Evolutionary conservation across 768 basidiomycete species (phyloP).

Genomic region (Leccinum obscurum): DNA sequence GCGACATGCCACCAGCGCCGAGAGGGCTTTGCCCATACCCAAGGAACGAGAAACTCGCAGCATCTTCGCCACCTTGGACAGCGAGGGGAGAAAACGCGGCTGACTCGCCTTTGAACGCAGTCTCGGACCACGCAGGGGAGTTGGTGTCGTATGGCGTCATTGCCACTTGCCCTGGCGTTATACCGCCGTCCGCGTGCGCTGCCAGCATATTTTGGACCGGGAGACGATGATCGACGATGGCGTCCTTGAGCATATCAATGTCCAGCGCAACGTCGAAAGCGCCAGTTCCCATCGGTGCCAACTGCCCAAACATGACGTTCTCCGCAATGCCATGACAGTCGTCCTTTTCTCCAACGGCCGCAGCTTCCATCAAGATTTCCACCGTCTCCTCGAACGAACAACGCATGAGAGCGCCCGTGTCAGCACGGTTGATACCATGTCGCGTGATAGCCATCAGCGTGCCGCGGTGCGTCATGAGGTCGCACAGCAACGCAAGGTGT

Average conservation of each 20-base stretch:
- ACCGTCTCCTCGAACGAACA: slow-evolving; percentile 99
- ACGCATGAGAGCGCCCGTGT: slow-evolving; percentile 98
- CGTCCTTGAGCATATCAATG: slow-evolving; percentile 98
- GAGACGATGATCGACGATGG: slow-evolving; percentile 93
- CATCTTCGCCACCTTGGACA: slow-evolving; percentile 81
- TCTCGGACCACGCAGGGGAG: slow-evolving; percentile 81
- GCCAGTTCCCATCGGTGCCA: slow-evolving; percentile 99
- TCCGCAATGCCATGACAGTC: slow-evolving; percentile 99
- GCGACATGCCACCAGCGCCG: slow-evolving; percentile 86
- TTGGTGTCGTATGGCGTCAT: slow-evolving; percentile 98
- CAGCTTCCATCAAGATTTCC: slow-evolving; percentile 98
- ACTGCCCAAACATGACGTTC: slow-evolving; percentile 98
- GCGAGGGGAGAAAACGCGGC: slow-evolving; percentile 96
- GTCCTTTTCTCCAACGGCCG: slow-evolving; percentile 96
- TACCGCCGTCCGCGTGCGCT: slow-evolving; percentile 79
- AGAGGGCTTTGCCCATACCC: slow-evolving; percentile 85
- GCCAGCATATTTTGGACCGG: slow-evolving; percentile 81
- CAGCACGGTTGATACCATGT: slow-evolving; percentile 98
- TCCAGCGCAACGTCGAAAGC: slow-evolving; percentile 95
- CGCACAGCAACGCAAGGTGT: slow-evolving; percentile 93
- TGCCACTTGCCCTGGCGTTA: slow-evolving; percentile 88
- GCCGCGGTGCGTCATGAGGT: slow-evolving; percentile 97
- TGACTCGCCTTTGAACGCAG: slow-evolving; percentile 75
- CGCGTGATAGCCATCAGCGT: slow-evolving; percentile 97
- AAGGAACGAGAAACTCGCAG: slow-evolving; percentile 70